Conservation (phyloP, 2,329 filamentous ascomycete genomes). For the Sphaerostilbella broomeana region DNA sequence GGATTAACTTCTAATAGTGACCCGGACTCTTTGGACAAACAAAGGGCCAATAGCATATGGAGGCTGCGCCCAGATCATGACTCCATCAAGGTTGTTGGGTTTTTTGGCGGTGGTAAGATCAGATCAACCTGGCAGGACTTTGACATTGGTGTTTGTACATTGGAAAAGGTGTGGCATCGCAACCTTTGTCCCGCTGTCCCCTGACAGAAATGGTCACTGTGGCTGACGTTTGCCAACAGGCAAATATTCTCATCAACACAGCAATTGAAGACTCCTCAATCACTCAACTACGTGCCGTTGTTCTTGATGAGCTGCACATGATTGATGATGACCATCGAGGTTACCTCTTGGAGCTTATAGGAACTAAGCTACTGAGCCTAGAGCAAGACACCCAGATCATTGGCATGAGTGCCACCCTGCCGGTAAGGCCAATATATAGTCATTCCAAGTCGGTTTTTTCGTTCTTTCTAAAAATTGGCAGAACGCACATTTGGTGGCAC, state of each 20-base stretch:
- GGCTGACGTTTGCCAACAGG: slow-evolving; percentile 36
- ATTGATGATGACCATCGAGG: slow-evolving; percentile 69
- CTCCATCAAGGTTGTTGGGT: slow-evolving; percentile 59
- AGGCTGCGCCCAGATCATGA: slow-evolving; percentile 50
- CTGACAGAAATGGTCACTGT: slow-evolving; percentile 8
- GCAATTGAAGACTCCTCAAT: slow-evolving; percentile 66
- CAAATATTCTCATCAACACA: slow-evolving; percentile 66
- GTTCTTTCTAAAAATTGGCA: slow-evolving; percentile 24
- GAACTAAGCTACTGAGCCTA: slow-evolving; percentile 64
- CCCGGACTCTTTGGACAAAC: slow-evolving; percentile 27
- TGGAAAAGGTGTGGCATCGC: slow-evolving; percentile 56
- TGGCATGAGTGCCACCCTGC: slow-evolving; percentile 74
- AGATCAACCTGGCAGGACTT: slow-evolving; percentile 64
- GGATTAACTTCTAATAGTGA: slow-evolving; percentile 39
- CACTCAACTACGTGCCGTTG: slow-evolving; percentile 57
- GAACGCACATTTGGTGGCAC: slow-evolving; percentile 63
- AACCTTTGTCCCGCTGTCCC: background rate
- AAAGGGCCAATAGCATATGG: slow-evolving; percentile 39
- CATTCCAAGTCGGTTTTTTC: background rate
- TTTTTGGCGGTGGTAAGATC: slow-evolving; percentile 67
- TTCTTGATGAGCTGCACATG: slow-evolving; percentile 78
- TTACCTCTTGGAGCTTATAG: slow-evolving; percentile 67
- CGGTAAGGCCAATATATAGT: slow-evolving; percentile 39
- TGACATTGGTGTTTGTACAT: slow-evolving; percentile 72
- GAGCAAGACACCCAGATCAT: slow-evolving; percentile 63